Percentiles rank a stretch among this genome's conserved stretches.
Evolutionary conservation across 2,329 filamentous ascomycete species (phyloP).

Genomic region (Plenodomus tracheiphilus): DNA sequence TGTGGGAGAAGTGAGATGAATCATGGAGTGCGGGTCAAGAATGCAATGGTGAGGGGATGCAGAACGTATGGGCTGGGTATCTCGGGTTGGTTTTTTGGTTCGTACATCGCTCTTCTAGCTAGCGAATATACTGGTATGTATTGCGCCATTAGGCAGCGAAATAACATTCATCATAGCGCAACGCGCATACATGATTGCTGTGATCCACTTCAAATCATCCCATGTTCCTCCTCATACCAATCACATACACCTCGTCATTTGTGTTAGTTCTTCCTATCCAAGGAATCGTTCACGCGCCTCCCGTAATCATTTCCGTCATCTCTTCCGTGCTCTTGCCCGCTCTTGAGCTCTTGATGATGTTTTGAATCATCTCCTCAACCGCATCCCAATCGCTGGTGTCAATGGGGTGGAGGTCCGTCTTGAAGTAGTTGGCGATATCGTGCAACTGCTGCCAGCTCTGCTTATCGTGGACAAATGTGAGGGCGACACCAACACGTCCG

Average conservation of each 20-base stretch:
- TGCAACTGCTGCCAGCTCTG: slow-evolving; percentile 78
- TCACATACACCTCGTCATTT: neutral
- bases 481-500: slow-evolving; percentile 91
- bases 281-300: neutral
- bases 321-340: slow-evolving; percentile 47
- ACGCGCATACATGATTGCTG: neutral
- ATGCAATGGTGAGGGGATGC: too few species aligned
- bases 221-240: slow-evolving; percentile 1
- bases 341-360: slow-evolving; percentile 52
- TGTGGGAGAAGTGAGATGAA: slow-evolving; percentile 46
- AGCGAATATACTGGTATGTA: neutral
- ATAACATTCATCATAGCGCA: neutral
- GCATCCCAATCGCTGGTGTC: slow-evolving; percentile 88
- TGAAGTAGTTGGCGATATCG: slow-evolving; percentile 78
- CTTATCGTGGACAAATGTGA: slow-evolving; percentile 90
- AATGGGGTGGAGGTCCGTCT: slow-evolving; percentile 78
- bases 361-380: slow-evolving; percentile 81
- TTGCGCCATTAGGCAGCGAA: neutral
- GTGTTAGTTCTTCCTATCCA: neutral
- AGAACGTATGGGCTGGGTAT: slow-evolving; percentile 19
- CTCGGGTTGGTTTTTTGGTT: slow-evolving; percentile 19
- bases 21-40: too few species aligned
- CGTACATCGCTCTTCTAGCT: neutral
- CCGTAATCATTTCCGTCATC: slow-evolving; percentile 37
- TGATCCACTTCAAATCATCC: neutral